Evolutionary conservation across 768 basidiomycete genomes (phyloP).

Genomic region (Tricholoma terreum): DNA sequence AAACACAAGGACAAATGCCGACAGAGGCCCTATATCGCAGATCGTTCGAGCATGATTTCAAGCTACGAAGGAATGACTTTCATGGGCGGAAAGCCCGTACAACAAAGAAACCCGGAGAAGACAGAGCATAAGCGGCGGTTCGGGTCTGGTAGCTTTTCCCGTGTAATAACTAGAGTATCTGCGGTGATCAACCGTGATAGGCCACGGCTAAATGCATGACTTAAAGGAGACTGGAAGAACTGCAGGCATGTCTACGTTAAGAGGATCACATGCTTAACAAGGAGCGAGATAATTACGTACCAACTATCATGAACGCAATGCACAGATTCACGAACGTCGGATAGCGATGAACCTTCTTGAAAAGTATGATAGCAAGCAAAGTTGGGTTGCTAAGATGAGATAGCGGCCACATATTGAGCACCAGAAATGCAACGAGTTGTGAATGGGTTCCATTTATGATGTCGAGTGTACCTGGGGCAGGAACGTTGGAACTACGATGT

Average conservation of each 20-base stretch:
- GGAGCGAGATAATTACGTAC: conserved; percentile 32
- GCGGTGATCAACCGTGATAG: neutral
- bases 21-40: conserved; percentile 33
- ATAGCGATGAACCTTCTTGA: conserved; percentile 41
- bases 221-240: conserved; percentile 41
- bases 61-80: conserved; percentile 19
- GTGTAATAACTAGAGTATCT: conserved; percentile 34
- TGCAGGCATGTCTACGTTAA: conserved; percentile 11
- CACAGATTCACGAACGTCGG: conserved; percentile 46
- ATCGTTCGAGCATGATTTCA: neutral
- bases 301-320: conserved; percentile 43
- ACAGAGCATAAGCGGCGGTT: conserved; percentile 42
- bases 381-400: conserved; percentile 49
- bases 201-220: conserved; percentile 2
- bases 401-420: conserved; percentile 49
- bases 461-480: conserved; percentile 24
- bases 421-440: conserved; percentile 39
- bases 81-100: conserved; percentile 48
- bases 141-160: conserved; percentile 39
- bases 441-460: conserved; percentile 41
- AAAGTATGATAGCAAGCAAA: conserved; percentile 35
- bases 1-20: conserved; percentile 40
- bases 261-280: neutral
- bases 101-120: conserved; percentile 45
- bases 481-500: neutral